These are phyloP conservation scores for Ogataea parapolymorpha DNA, from an alignment of 805 yeast species.

Conservation along the genomic window DNA sequence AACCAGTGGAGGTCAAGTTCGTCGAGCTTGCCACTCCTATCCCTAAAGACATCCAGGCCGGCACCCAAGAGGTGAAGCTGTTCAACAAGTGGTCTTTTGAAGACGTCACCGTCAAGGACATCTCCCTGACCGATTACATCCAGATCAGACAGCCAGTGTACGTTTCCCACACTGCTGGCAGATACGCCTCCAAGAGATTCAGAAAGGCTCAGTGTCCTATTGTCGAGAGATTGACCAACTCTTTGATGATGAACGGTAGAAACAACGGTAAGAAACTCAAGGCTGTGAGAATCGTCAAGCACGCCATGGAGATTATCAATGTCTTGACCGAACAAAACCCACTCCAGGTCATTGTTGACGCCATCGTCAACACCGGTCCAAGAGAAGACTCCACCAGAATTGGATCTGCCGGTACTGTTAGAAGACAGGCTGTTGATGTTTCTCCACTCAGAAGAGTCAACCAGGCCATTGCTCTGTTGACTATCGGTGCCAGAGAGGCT, in stretches of 20 bases:
- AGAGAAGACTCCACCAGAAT: constrained; percentile 99
- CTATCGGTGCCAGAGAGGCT: constrained; percentile 99
- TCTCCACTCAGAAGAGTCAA: constrained; percentile 99
- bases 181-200: constrained; percentile 99
- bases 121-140: constrained; percentile 96
- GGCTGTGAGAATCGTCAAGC: constrained; percentile 99
- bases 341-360: constrained; percentile 97
- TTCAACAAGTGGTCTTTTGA: constrained; percentile 99
- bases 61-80: constrained; percentile 93
- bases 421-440: constrained; percentile 99
- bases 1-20: constrained; percentile 73
- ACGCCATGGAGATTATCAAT: constrained; percentile 96
- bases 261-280: constrained; percentile 99
- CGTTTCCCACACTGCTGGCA: constrained; percentile 99
- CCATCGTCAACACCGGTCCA: constrained; percentile 99
- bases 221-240: constrained; percentile 98
- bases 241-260: constrained; percentile 99
- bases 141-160: constrained; percentile 97
- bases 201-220: constrained; percentile 99
- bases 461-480: constrained; percentile 97
- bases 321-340: constrained; percentile 99
- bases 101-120: constrained; percentile 96
- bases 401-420: constrained; percentile 99
- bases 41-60: constrained; percentile 95
- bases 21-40: constrained; percentile 91